Evolutionary conservation across 257 asterid species (phyloP).

Genomic region (Jasminum sambac): DNA sequence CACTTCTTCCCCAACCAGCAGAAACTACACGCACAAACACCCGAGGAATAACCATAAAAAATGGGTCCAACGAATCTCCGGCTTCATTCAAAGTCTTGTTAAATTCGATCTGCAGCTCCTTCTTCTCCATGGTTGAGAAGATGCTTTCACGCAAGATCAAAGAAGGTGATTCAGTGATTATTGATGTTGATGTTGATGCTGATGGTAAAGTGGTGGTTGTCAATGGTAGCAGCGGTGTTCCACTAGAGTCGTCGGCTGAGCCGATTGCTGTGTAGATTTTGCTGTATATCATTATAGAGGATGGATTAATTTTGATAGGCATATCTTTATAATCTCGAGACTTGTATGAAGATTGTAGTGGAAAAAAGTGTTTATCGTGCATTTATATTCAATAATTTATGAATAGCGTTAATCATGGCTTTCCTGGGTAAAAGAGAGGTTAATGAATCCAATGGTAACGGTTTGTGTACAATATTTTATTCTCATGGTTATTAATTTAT

Average conservation of each 20-base stretch:
- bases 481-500: too few relatives aligned
- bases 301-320: neutral
- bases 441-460: too few relatives aligned
- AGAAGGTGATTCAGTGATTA: slow-evolving; percentile 66
- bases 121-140: slow-evolving; percentile 80
- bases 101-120: too few relatives aligned
- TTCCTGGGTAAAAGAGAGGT: too few relatives aligned
- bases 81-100: too few relatives aligned
- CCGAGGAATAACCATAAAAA: too few relatives aligned
- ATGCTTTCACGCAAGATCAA: slow-evolving; percentile 63
- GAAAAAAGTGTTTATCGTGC: neutral
- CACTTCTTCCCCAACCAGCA: too few relatives aligned
- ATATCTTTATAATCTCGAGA: neutral
- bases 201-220: slow-evolving; percentile 66
- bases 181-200: slow-evolving; percentile 60
- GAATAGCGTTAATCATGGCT: neutral
- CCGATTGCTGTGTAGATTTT: slow-evolving; percentile 42
- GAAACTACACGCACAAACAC: too few relatives aligned
- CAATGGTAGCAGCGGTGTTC: slow-evolving; percentile 59
- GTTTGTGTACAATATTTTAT: too few relatives aligned
- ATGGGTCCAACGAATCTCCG: too few relatives aligned
- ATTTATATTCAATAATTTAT: neutral
- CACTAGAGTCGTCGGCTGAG: slow-evolving; percentile 49
- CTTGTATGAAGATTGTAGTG: too few relatives aligned
- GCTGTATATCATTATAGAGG: neutral